Base-by-base conservation (phyloP, 148 eudicot species). In the Fagopyrum tataricum region DNA sequence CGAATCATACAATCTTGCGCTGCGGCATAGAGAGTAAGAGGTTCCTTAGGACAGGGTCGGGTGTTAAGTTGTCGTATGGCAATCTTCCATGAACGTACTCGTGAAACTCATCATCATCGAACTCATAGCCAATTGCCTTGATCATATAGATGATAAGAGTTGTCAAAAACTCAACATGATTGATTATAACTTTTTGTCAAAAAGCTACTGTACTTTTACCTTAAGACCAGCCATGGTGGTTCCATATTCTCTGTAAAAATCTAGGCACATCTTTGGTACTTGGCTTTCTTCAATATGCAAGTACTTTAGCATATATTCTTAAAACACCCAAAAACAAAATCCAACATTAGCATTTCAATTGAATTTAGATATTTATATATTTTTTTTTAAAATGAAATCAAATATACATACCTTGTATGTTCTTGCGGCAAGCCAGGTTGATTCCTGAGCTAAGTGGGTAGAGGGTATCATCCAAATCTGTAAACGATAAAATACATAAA, bases 171-270 rank as follows among this genome's bases (percentile, higher is more conserved):
- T 7, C 68, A 24, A 24, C 39, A 26, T 23, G 6, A 62, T 24
- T 17, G 56, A 52, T 52, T n/a, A 52, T n/a, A n/a, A n/a, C n/a
- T n/a, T n/a, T n/a, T n/a, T n/a, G n/a, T n/a, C n/a, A n/a, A n/a
- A n/a, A n/a, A n/a, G n/a, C n/a, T n/a, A n/a, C n/a, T n/a, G n/a
- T 20, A 6, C 8, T 2, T 10, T n/a, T 9, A 91, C 98, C 98
- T 89, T 94, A 14, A 94, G 86, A 23, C 98, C 98, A 47, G 97
- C 98, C 98, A 94, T 91, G 10, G 98, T 94, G 49, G 98, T 94
- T 58, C 98, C 98, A 52, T 94, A 71, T 81, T 94, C 97, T 77
- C 80, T 84, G 77, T 94, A 94, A 53, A 94, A 81, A 4, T 94
- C 98, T 66, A 94, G 75, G 49, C 98, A 94, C 90, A 90, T 84